Conservation (phyloP, 2,329 filamentous ascomycete species). For the Pezicula carpinea region DNA sequence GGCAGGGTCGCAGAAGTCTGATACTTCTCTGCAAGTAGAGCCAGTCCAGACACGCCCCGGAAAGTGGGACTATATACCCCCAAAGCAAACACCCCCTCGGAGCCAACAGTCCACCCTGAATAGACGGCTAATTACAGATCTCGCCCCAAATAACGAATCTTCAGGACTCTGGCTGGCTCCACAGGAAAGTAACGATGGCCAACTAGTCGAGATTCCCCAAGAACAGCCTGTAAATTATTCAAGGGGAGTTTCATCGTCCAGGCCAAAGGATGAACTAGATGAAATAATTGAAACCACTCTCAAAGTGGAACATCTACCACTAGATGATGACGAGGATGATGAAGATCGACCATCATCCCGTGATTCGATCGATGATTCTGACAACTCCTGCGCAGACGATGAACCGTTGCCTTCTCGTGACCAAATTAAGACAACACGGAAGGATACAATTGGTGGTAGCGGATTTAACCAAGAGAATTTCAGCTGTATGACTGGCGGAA, state of each 20-base stretch:
- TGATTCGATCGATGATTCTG: conserved; percentile 12
- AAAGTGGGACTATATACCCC: conserved; percentile 35
- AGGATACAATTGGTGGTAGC: conserved; percentile 6
- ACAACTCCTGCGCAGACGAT: conserved; percentile 28
- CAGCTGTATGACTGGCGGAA: conserved; percentile 49
- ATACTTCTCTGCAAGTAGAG: conserved; percentile 43
- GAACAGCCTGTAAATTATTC: neutral
- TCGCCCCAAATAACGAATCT: neutral
- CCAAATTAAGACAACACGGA: conserved; percentile 8
- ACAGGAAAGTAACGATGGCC: neutral
- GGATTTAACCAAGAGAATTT: conserved; percentile 41
- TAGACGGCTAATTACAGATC: neutral
- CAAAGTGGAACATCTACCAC: conserved; percentile 52
- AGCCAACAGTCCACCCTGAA: conserved; percentile 28
- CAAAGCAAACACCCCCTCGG: conserved; percentile 33
- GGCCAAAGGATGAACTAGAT: conserved; percentile 51
- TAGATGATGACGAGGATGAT: conserved; percentile 48
- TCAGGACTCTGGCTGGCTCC: conserved; percentile 3
- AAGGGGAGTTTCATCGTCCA: neutral
- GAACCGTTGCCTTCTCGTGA: conserved; percentile 10
- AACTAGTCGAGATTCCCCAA: conserved; percentile 4
- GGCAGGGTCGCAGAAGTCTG: conserved; percentile 3
- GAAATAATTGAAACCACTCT: conserved; percentile 60
- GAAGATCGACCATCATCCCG: conserved; percentile 28
- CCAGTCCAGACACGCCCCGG: conserved; percentile 32